Base-by-base conservation (phyloP, 768 basidiomycete genomes). In the Collybia mongolica region DNA sequence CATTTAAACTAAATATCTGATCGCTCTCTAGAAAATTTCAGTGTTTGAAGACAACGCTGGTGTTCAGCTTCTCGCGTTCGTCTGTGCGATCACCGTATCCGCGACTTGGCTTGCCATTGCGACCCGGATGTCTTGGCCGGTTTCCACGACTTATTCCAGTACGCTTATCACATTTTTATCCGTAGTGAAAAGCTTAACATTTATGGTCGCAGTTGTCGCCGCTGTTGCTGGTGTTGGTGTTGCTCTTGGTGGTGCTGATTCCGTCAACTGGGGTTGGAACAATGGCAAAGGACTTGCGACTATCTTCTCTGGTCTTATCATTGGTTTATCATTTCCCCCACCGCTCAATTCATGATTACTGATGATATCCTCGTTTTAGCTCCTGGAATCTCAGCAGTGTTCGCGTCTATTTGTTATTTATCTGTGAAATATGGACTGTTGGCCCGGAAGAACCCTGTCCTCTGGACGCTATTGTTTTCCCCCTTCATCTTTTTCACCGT, bases 401-500 rank as follows among this genome's bases (percentile, higher is more conserved):
- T 63, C 24, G 57, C 59, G 14, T 54, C 56, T 19, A 38, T 62
- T 8, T 28, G 55, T 41, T 65, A 60, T 49, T 39, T 59, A 2
- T 49, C 62, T 41, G 57, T 61, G 45, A 65, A 65, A 42, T 63
- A 56, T 52, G 57, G 55, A 22, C 59, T 65, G 12, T 55, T 65
- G 29, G 17, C 55, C 3, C 59, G 64, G n/a, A 39, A 56, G 12
- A 56, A 63, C 19, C 52, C 64, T 6, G 52, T 58, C 23, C 28
- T 48, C n/a, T 58, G 54, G 40, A 61, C 59, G 19, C 53, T 65
- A 37, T 38, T 60, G 19, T 57, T 60, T n/a, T 56, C 64, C 6
- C 64, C 64, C 3, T 43, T 65, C 40, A 55, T 63, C 19, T 65
- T 65, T 51, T 65, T 65, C 54, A 55, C 53, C 17, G 62, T 65